phyloP scores from a whole-genome alignment of 1,139 yeast genomes.

The Lodderomyces metapsilosis region DNA sequence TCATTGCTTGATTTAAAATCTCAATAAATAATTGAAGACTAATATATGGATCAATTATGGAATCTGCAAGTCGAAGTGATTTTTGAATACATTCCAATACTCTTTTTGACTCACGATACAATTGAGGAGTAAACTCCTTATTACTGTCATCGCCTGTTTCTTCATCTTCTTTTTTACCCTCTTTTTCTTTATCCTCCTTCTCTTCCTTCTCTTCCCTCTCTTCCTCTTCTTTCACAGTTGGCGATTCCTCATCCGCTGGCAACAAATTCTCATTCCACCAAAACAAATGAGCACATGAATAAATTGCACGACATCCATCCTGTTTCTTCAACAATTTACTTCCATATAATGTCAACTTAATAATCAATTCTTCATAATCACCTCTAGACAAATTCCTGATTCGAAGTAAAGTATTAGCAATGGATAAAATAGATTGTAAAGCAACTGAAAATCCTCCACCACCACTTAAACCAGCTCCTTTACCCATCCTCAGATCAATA shows the following conservation, averaged over 20 bases:
- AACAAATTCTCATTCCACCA: conserved; percentile 68
- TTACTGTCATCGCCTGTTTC: conserved; percentile 11
- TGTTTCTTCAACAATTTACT: conserved; percentile 86
- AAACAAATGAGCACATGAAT: conserved; percentile 88
- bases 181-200: conserved; percentile 20
- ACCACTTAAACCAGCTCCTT: conserved; percentile 23
- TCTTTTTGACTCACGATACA: conserved; percentile 40
- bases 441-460: conserved; percentile 34
- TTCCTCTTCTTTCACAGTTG: conserved; percentile 20
- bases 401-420: conserved; percentile 62
- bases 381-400: conserved; percentile 59
- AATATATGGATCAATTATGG: conserved; percentile 81
- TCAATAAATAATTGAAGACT: conserved; percentile 85
- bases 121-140: conserved; percentile 9
- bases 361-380: conserved; percentile 76
- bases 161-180: conserved; percentile 7
- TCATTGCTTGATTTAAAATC: conserved; percentile 79
- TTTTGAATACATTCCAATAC: conserved; percentile 54
- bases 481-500: conserved; percentile 39
- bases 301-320: conserved; percentile 92
- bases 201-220: conserved; percentile 32
- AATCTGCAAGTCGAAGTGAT: conserved; percentile 86
- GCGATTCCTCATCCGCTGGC: conserved; percentile 22
- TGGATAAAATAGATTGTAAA: conserved; percentile 39
- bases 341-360: conserved; percentile 84